phyloP scores from a whole-genome alignment of 1,139 yeast species.

The Nakaseomyces uthaithaninus region DNA sequence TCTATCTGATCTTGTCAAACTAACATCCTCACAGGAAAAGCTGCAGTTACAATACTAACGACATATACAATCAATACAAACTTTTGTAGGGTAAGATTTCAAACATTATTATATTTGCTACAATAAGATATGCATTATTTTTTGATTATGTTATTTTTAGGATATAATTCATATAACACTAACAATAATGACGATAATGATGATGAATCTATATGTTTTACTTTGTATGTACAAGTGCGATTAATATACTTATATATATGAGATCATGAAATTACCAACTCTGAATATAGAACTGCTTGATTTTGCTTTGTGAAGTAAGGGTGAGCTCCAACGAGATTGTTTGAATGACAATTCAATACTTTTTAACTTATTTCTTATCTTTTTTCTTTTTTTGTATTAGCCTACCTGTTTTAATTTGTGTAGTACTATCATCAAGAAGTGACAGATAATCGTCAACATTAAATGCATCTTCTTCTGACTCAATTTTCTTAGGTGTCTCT shows the following conservation, averaged over 20 bases:
- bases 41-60: too few relatives aligned
- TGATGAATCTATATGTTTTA: neutral
- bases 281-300: too few relatives aligned
- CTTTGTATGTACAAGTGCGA: conserved; percentile 2
- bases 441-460: conserved; percentile 50
- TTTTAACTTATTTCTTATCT: conserved; percentile 27
- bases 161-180: conserved; percentile 2
- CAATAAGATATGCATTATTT: neutral
- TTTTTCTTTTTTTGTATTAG: conserved; percentile 47
- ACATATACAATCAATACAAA: too few relatives aligned
- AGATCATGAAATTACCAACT: too few relatives aligned
- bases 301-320: too few relatives aligned
- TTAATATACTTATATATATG: too few relatives aligned
- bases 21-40: too few relatives aligned
- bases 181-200: conserved; percentile 5
- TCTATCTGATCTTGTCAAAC: too few relatives aligned
- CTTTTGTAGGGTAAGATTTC: neutral
- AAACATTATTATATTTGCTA: neutral
- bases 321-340: too few relatives aligned
- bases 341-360: too few relatives aligned
- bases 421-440: conserved; percentile 54
- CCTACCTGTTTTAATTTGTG: conserved; percentile 58
- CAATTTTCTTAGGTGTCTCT: conserved; percentile 20
- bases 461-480: conserved; percentile 28
- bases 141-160: too few relatives aligned